A percentile compares a stretch with the other conserved stretches of the same genome.
These are phyloP conservation scores for Allium fistulosum DNA, from an alignment of 106 monocot genomes.

Conservation along the genomic window DNA sequence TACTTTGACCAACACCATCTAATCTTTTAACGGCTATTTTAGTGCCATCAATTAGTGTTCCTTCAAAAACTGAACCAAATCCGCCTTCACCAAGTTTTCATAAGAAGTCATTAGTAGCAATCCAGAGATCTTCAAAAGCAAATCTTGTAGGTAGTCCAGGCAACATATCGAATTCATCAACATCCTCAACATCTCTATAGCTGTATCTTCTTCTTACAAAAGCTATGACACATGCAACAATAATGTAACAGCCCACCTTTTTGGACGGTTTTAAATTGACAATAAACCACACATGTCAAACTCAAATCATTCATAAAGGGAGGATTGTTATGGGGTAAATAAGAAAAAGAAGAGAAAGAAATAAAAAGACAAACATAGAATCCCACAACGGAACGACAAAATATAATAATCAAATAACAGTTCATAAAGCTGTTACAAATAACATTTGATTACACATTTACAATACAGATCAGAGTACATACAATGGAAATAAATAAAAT, in stretches of 20 bases:
- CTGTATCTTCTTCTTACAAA: slow-evolving; percentile 2
- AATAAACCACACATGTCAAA: too few species aligned
- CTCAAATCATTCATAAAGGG: too few species aligned
- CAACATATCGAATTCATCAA: slow-evolving; percentile 8
- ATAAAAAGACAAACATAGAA: too few species aligned
- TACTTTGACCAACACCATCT: slow-evolving; percentile 21
- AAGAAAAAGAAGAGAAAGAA: too few species aligned
- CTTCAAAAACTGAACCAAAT: slow-evolving; percentile 14
- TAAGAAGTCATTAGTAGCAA: slow-evolving; percentile 9
- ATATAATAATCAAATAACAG: too few species aligned
- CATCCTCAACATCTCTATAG: background rate
- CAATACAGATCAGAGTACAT: too few species aligned
- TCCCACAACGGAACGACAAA: too few species aligned
- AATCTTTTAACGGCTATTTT: slow-evolving; percentile 14
- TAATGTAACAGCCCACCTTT: too few species aligned
- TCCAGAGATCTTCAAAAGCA: slow-evolving; percentile 20
- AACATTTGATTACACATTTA: too few species aligned
- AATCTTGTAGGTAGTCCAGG: slow-evolving; percentile 30
- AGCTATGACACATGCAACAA: background rate
- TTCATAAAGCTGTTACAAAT: too few species aligned
- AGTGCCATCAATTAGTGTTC: slow-evolving; percentile 2
- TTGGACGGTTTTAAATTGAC: background rate
- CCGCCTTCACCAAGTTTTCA: slow-evolving; percentile 9
- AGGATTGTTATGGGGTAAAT: too few species aligned
- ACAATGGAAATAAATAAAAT: too few species aligned